Conservation (phyloP, 495 filamentous ascomycete species). For the Penicillium arizonense region DNA sequence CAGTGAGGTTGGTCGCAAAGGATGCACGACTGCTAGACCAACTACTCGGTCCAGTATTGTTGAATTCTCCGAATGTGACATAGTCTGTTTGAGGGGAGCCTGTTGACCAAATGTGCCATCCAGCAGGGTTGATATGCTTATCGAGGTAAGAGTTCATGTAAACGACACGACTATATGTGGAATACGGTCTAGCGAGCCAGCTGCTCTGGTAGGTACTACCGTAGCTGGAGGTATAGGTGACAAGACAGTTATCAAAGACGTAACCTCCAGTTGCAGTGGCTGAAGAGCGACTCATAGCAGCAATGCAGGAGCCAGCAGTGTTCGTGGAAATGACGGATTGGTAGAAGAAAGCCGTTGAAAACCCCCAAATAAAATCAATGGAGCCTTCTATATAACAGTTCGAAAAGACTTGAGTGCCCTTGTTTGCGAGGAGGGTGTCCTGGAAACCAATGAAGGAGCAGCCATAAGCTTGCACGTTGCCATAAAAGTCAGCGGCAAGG, state of each 20-base stretch:
- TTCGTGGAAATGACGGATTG: constrained; percentile 44
- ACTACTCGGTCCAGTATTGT: constrained; percentile 14
- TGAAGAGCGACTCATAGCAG: constrained; percentile 46
- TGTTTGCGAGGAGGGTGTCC: constrained; percentile 56
- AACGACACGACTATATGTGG: constrained; percentile 54
- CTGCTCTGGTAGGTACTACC: constrained; percentile 46
- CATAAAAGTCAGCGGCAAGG: constrained; percentile 13
- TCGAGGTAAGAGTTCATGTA: constrained; percentile 54
- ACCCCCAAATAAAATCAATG: constrained; percentile 64
- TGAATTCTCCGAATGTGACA: constrained; percentile 20
- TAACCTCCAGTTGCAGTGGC: constrained; percentile 58
- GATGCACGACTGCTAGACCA: constrained; percentile 15
- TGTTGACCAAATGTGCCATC: constrained; percentile 42
- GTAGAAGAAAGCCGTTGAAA: constrained; percentile 53
- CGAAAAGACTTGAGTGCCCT: constrained; percentile 52
- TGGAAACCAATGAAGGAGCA: constrained; percentile 49
- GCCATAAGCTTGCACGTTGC: constrained; percentile 7
- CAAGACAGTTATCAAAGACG: constrained; percentile 33
- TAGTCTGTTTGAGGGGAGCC: constrained; percentile 15
- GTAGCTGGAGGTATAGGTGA: constrained; percentile 39
- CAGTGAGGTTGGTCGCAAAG: constrained; percentile 15
- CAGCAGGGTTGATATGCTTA: constrained; percentile 52
- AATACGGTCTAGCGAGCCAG: constrained; percentile 58
- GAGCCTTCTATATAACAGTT: constrained; percentile 43
- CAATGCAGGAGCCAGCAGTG: constrained; percentile 56